Evolutionary conservation across 176 grass and related monocot species (phyloP), one percentile per base, ranked within the genome.

Genomic region (Areca catechu): DNA sequence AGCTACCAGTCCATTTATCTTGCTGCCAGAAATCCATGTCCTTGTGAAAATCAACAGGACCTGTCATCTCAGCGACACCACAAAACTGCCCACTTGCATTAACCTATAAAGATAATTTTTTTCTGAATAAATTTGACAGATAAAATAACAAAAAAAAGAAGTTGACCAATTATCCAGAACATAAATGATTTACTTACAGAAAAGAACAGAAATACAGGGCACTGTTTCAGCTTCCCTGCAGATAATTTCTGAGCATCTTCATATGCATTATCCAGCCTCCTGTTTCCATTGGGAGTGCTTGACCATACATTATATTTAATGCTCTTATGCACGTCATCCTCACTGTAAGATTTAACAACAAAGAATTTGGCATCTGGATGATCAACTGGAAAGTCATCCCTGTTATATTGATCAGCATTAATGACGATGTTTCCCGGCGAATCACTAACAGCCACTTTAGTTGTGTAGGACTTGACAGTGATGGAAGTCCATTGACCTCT

Each of bases 21-120:
- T 91, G 81, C 74, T 74, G 88, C 93, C 87, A 98, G 56, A 98
- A 80, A 63, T 92, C 84, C 92, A 97, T 87, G 66, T 81, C 79
- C 58, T 80, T 92, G 9, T 87, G 78, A 63, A 97, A 98, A 78
- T 98, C 81, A 1, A 98, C 87, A 62, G 75, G 80, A 24, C 87
- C 81, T 67, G 85, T 69, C 93, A 98, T 98, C 75, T 92, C 87
- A 16, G 93, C 84, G 69, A 98, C 72, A 66, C 93, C 93, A 77
- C 93, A 92, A 51, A 98, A 98, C 61, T 83, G 80, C 50, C 93
- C 87, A 63, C 87, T 98, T 43, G 79, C 85, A 63, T 95, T 95
- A 22, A 83, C 80, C 80, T 83, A 72, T 19, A 12, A 1, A 43
- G 10, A 43, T 43, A 43, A 37, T 43, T 43, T 12, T 12, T 12